Base-by-base conservation (phyloP, 257 asterid species). In the Orobanche coerulescens region DNA sequence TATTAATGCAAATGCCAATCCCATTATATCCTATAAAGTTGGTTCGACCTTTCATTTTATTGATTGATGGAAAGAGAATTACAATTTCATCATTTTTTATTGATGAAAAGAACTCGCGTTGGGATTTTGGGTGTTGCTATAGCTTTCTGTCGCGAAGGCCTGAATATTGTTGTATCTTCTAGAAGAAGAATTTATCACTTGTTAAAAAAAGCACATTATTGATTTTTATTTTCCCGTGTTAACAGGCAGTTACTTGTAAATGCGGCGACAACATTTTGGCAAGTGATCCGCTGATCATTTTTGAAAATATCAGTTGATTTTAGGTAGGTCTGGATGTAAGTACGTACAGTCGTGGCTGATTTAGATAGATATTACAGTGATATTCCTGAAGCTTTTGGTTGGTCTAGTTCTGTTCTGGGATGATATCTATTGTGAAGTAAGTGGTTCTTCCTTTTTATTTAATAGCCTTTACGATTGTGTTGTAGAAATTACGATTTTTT, bases 201-300 rank as follows among this genome's bases (percentile, higher is more conserved):
- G 5, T 24, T n/a, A n/a, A n/a, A n/a, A n/a, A 12, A 12, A 51
- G 34, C 19, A 52, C 5, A 23, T 52, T 13, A 5, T 11, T 12
- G 20, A 4, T 52, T 11, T 46, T 46, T 48, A 0, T 53, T 61
- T 56, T 58, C 18, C 18, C 47, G 5, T 76, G 75, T 6, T 22
- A 42, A 61, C 79, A 80, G 82, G 71, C 33, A 33, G 65, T 58
- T 74, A 61, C 58, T 66, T 74, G 78, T 69, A 76, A 78, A 62
- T 26, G 66, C 19, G 39, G 64, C 48, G 2, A 62, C 72, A 62
- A 63, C 68, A 60, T 33, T 33, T n/a, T 42, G 67, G 74, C 71
- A 34, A 64, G 69, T 22, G 61, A 47, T 36, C 48, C 1, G 47
- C 55, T 31, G 72, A 67, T 73, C 13, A 42, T 56, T 43, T 53